phyloP scores from a whole-genome alignment of 345 rosid species.

The Camelina neglecta region DNA sequence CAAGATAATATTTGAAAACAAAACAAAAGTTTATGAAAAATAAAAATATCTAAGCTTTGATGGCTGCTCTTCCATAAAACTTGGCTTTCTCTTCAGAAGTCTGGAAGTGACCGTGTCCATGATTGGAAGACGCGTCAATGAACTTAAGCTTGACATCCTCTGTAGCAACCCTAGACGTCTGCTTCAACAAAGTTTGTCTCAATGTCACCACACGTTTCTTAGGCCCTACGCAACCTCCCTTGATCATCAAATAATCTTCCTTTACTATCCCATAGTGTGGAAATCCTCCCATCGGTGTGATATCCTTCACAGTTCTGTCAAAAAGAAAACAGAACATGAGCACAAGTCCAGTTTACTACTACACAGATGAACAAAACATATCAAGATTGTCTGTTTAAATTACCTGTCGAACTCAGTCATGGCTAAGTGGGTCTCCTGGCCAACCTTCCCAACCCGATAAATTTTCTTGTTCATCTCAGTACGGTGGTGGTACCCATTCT shows the following conservation, averaged over 20 bases:
- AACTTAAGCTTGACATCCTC: constrained; percentile 85
- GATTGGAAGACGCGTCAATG: constrained; percentile 69
- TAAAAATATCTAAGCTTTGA: constrained; percentile 52
- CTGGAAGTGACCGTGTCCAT: constrained; percentile 85
- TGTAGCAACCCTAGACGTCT: constrained; percentile 74
- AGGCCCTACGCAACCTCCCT: constrained; percentile 87
- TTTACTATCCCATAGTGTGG: constrained; percentile 89
- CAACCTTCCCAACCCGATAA: constrained; percentile 78
- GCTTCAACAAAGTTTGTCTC: constrained; percentile 72
- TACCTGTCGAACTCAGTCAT: constrained; percentile 87
- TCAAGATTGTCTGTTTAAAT: background rate
- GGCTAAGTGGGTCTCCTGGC: constrained; percentile 77
- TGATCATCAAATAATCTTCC: constrained; percentile 81
- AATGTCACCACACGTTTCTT: constrained; percentile 93
- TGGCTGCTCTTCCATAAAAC: constrained; percentile 56
- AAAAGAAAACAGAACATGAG: background rate
- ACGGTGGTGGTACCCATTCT: constrained; percentile 92
- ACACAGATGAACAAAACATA: background rate
- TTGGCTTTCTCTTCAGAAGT: constrained; percentile 78
- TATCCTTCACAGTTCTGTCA: constrained; percentile 69
- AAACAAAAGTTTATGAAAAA: background rate
- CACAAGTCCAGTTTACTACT: constrained; percentile 35
- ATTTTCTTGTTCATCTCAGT: constrained; percentile 94
- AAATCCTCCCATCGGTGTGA: constrained; percentile 95
- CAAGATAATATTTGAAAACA: too few relatives aligned